Conservation (phyloP, 1,284 basidiomycete species). For the Puccinia coronata region DNA sequence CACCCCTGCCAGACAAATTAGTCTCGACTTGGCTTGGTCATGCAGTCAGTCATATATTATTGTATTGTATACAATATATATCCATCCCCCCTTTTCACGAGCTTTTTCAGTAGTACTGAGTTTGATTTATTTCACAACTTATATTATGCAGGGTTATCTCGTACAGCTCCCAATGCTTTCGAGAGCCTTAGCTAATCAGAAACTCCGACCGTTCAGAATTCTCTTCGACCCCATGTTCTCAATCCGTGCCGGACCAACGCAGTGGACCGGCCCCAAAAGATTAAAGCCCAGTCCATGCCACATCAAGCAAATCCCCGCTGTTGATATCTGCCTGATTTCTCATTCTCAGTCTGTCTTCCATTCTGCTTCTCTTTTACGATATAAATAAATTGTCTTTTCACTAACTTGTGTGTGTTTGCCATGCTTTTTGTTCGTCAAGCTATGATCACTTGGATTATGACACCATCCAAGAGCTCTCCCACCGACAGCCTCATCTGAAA, state of each 20-base stretch:
- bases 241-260: constrained; percentile 54
- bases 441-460: constrained; percentile 56
- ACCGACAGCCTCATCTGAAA: constrained; percentile 51
- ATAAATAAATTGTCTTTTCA: too few species aligned
- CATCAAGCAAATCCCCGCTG: constrained; percentile 53
- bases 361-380: background rate
- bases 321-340: constrained; percentile 55
- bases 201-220: constrained; percentile 40
- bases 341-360: constrained; percentile 55
- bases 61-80: too few species aligned
- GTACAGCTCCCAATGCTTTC: constrained; percentile 18
- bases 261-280: constrained; percentile 54
- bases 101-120: background rate
- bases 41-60: constrained; percentile 45
- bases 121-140: background rate
- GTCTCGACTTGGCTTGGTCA: constrained; percentile 43
- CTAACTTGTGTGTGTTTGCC: too few species aligned
- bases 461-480: constrained; percentile 51
- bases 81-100: too few species aligned
- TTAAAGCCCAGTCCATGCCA: constrained; percentile 52
- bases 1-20: background rate
- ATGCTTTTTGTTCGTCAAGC: constrained; percentile 51
- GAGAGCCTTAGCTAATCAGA: background rate
- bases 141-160: constrained; percentile 9
- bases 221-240: constrained; percentile 57